These are phyloP conservation scores for Ascoidea asiatica DNA, from an alignment of 805 yeast species.

Conservation along the genomic window DNA sequence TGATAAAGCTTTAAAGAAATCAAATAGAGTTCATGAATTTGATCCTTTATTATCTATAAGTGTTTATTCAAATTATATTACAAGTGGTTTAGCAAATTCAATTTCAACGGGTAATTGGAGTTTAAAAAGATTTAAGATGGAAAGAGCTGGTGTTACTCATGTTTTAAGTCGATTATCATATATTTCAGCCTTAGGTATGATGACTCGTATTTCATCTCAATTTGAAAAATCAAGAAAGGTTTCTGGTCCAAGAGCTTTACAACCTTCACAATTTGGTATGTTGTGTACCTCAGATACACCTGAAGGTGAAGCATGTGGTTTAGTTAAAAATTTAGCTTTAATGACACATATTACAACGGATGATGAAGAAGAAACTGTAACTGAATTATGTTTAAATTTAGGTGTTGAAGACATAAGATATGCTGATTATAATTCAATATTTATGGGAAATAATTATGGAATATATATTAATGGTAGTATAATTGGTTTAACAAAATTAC, in stretches of 20 bases:
- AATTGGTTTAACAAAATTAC: slow-evolving; percentile 79
- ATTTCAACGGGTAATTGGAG: slow-evolving; percentile 99
- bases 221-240: slow-evolving; percentile 96
- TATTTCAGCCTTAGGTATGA: slow-evolving; percentile 95
- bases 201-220: slow-evolving; percentile 98
- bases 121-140: slow-evolving; percentile 97
- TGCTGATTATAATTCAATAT: slow-evolving; percentile 74
- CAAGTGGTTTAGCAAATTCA: slow-evolving; percentile 90
- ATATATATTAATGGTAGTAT: slow-evolving; percentile 90
- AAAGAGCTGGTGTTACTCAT: slow-evolving; percentile 98
- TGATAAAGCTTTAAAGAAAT: slow-evolving; percentile 87
- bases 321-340: slow-evolving; percentile 89
- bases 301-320: slow-evolving; percentile 99
- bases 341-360: slow-evolving; percentile 99
- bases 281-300: slow-evolving; percentile 98
- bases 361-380: slow-evolving; percentile 87
- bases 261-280: slow-evolving; percentile 99
- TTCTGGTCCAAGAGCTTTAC: slow-evolving; percentile 96
- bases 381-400: slow-evolving; percentile 57
- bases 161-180: slow-evolving; percentile 84
- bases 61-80: slow-evolving; percentile 84
- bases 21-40: slow-evolving; percentile 88
- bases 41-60: slow-evolving; percentile 85
- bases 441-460: slow-evolving; percentile 66
- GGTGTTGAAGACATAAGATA: slow-evolving; percentile 83